Evolutionary conservation across 1,139 yeast species (phyloP).

Genomic region (Candida freyschussii): DNA sequence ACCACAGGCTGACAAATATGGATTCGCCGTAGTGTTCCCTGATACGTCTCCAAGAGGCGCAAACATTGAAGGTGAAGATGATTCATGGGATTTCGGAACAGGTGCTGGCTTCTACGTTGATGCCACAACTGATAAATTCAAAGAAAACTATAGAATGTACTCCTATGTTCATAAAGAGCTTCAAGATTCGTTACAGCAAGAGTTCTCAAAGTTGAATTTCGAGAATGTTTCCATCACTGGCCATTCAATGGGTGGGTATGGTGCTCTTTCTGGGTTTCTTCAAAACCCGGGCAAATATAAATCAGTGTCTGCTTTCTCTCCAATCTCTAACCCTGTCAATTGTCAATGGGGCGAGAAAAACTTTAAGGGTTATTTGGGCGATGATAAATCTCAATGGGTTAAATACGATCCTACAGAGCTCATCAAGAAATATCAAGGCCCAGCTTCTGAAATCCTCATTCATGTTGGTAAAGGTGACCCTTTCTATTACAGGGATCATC

Average conservation of each 20-base stretch:
- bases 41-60: constrained; percentile 98
- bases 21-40: constrained; percentile 87
- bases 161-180: constrained; percentile 76
- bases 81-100: constrained; percentile 83
- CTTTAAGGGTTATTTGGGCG: constrained; percentile 75
- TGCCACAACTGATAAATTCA: constrained; percentile 72
- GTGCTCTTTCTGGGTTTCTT: constrained; percentile 77
- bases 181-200: constrained; percentile 42
- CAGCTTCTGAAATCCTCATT: constrained; percentile 51
- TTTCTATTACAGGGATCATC: constrained; percentile 56
- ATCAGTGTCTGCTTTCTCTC: constrained; percentile 88
- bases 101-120: constrained; percentile 95
- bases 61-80: constrained; percentile 75
- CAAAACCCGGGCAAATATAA: constrained; percentile 69
- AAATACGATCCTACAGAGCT: constrained; percentile 79
- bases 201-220: constrained; percentile 51
- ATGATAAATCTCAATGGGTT: constrained; percentile 50
- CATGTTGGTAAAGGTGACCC: constrained; percentile 80
- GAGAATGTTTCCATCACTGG: constrained; percentile 72
- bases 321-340: constrained; percentile 72
- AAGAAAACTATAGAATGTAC: constrained; percentile 76
- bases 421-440: constrained; percentile 44
- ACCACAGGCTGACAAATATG: constrained; percentile 72
- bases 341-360: constrained; percentile 88
- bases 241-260: constrained; percentile 98